Evolutionary conservation across 306 rosid species (phyloP), one percentile per base, ranked within the genome.

Genomic region (Prinsepia uniflora): DNA sequence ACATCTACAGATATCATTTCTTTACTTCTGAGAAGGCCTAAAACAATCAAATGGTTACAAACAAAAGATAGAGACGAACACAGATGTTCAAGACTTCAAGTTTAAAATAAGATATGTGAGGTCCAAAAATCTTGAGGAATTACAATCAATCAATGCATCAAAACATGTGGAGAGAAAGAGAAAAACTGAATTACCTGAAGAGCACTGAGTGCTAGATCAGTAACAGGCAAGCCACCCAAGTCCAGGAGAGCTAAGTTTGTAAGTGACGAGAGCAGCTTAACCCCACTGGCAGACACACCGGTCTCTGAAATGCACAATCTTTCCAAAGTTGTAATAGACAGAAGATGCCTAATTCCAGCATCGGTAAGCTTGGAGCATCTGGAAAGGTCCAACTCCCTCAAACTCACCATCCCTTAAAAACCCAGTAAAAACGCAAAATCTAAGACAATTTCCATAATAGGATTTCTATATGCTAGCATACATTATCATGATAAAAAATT

Each of bases 211-310:
- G 89, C 63, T 22, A 17, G 74, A 74, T 94, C 97, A 72, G 92
- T 91, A 8, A 90, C 87, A 9, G 88, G 97, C 72, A 93, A 86
- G 75, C 97, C 98, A 62, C 98, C 98, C 80, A 90, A 84, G 76
- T 90, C 94, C 59, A 93, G 91, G 72, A 85, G 77, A 56, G 78
- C 73, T 86, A 93, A 81, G 72, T 77, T 77, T 70, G 52, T 53
- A 65, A 88, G 91, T n/a, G 86, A 83, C 63, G 92, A 72, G 39
- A 93, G 83, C 75, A 88, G 96, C 68, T 61, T 68, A 71, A 87
- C 82, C 52, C 96, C 97, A 46, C 86, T 57, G 13, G 86, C 84
- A 6, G 93, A 82, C 36, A 91, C 84, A 10, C 88, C 67, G 1
- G 98, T 88, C 72, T 88, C 87, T 1, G 98, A 86, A 77, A 89